Evolutionary conservation across 192 early-diverging fungal genomes (phyloP).

Genomic region (Umbelopsis sp.): DNA sequence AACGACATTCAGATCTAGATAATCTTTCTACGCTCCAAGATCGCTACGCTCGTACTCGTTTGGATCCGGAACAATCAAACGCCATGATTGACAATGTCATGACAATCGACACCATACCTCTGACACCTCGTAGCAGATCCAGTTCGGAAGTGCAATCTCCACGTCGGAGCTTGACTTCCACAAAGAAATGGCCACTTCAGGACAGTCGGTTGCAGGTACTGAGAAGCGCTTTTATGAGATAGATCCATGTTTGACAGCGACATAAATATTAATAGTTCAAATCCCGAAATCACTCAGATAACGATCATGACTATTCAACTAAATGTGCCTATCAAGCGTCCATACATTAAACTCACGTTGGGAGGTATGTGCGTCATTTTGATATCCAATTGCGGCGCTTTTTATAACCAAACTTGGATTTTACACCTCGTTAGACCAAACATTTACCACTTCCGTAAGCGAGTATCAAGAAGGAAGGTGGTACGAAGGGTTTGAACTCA

Average conservation of each 20-base stretch:
- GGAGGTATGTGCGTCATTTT: constrained; percentile 41
- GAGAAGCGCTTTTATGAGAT: background rate
- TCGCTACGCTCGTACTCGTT: constrained; percentile 1
- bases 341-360: constrained; percentile 65
- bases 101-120: background rate
- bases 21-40: background rate
- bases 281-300: constrained; percentile 40
- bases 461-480: constrained; percentile 61
- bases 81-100: constrained; percentile 11
- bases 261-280: background rate
- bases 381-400: background rate
- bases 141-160: background rate
- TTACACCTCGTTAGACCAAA: constrained; percentile 56
- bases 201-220: constrained; percentile 6
- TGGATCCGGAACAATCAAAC: background rate
- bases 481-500: constrained; percentile 77
- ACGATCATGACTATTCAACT: constrained; percentile 60
- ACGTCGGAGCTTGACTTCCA: constrained; percentile 3
- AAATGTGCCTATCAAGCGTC: constrained; percentile 56
- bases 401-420: background rate
- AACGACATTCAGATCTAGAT: constrained; percentile 3
- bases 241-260: background rate
- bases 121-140: background rate
- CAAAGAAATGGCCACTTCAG: constrained; percentile 20
- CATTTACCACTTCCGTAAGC: constrained; percentile 66